phyloP scores from a whole-genome alignment of 75 land plant species.

The Sequoiadendron giganteum region DNA sequence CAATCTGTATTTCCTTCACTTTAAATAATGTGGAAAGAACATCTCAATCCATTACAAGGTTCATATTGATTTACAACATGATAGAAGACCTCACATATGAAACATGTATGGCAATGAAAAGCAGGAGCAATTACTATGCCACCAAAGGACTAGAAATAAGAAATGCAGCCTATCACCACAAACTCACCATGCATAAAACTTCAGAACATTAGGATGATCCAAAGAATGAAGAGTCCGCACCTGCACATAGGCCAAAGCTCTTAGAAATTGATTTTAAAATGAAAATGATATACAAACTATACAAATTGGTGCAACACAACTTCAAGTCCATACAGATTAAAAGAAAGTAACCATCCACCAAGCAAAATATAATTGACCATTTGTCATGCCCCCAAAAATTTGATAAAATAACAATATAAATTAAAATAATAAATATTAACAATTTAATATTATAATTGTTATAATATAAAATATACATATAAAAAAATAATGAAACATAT shows the following conservation, averaged over 20 bases:
- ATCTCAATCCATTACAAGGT: not conserved
- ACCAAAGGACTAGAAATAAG: not conserved
- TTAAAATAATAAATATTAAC: too few relatives aligned
- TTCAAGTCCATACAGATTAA: not conserved
- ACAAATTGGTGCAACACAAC: not conserved
- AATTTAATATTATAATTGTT: too few relatives aligned
- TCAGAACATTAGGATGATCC: constrained; percentile 86
- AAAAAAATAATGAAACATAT: too few relatives aligned
- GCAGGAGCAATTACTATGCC: not conserved
- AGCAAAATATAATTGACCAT: not conserved
- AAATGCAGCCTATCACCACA: not conserved
- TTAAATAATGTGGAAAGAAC: not conserved
- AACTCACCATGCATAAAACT: constrained; percentile 86
- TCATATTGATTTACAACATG: not conserved
- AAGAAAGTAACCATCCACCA: not conserved
- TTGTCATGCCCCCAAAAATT: too few relatives aligned
- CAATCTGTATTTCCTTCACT: not conserved
- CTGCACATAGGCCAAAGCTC: constrained; percentile 31
- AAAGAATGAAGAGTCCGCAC: constrained; percentile 81
- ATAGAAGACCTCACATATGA: not conserved
- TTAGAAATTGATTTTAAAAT: constrained; percentile 4
- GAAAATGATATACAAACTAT: not conserved
- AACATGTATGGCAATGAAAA: not conserved
- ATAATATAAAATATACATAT: too few relatives aligned
- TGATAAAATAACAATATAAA: too few relatives aligned